Evolutionary conservation across 306 rosid species (phyloP), one percentile per base, ranked within the genome.

Genomic region (Quercus variabilis): DNA sequence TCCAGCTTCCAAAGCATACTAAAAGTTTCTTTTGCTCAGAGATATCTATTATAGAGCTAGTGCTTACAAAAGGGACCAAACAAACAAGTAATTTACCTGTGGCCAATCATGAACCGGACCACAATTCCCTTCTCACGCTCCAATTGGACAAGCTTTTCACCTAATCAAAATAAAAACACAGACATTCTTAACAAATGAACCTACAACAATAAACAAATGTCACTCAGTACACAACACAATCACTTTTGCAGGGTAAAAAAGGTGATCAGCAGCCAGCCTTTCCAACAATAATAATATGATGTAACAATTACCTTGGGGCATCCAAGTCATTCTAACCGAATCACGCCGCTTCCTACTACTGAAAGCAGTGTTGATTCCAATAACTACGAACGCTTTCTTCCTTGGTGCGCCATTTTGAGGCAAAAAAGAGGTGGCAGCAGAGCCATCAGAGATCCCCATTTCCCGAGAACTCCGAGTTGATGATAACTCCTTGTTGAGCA

Each of bases 301-400:
- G 65, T 11, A 23, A 26, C 67, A 12, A 19, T 3, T 79, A 95
- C 99, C 99, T 84, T 91, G 96, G 69, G 99, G 99, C 99, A 95
- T 95, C 99, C 99, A 95, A 68, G 99, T 95, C 86, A 91, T 98
- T 85, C 99, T 83, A 68, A 95, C 98, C 3, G 99, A 95, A 87
- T 95, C 99, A 33, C 99, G 97, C 74, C 99, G 78, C 83, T 88
- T 95, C 83, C 99, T 88, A 81, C 99, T 95, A 78, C 99, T 95
- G 77, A 95, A 95, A 85, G 99, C 99, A 1, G 99, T 95, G 87
- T 95, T 95, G 76, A 95, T 95, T 71, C 99, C 99, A 69, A 95
- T 93, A 51, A 95, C 98, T 75, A 95, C 79, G 74, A 95, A 91
- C 2, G 81, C 90, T 86, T 95, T 95, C 94, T 91, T 87, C 80